These are phyloP conservation scores for Quambalaria eucalypti DNA, from an alignment of 1,284 basidiomycete genomes.

Conservation along the genomic window DNA sequence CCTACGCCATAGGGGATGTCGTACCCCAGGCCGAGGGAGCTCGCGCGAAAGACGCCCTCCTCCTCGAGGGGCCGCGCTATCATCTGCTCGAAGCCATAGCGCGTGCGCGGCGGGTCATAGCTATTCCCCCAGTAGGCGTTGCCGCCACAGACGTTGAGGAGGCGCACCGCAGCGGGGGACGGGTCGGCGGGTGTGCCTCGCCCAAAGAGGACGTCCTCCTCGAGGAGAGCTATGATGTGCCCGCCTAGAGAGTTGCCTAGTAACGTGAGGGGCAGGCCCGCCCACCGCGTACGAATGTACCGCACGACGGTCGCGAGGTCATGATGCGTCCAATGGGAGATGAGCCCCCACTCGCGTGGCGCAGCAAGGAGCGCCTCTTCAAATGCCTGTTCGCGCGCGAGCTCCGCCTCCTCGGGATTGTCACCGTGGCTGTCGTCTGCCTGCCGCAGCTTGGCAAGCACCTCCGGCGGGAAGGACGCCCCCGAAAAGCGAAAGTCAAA, in stretches of 20 bases:
- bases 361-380: constrained; percentile 19
- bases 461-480: constrained; percentile 21
- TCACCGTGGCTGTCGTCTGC: background rate
- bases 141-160: constrained; percentile 30
- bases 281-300: constrained; percentile 16
- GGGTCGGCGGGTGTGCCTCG: too few species aligned
- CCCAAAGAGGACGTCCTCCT: constrained; percentile 13
- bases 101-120: constrained; percentile 18
- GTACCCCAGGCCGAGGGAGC: constrained; percentile 26
- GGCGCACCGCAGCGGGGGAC: constrained; percentile 6
- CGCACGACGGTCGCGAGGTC: constrained; percentile 26
- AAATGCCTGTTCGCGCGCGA: constrained; percentile 19
- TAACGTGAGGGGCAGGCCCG: constrained; percentile 16
- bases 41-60: constrained; percentile 25
- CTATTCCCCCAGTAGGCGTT: constrained; percentile 27
- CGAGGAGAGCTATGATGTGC: constrained; percentile 22
- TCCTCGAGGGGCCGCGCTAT: constrained; percentile 23
- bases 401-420: background rate
- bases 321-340: constrained; percentile 24
- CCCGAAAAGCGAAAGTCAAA: constrained; percentile 34
- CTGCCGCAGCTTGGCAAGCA: constrained; percentile 15
- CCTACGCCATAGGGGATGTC: constrained; percentile 32
- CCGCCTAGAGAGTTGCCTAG: constrained; percentile 30
- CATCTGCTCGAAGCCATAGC: constrained; percentile 26
- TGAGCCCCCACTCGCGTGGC: constrained; percentile 19